Evolutionary conservation across 306 rosid species (phyloP), one percentile per base, ranked within the genome.

Genomic region (Boehmeria nivea): DNA sequence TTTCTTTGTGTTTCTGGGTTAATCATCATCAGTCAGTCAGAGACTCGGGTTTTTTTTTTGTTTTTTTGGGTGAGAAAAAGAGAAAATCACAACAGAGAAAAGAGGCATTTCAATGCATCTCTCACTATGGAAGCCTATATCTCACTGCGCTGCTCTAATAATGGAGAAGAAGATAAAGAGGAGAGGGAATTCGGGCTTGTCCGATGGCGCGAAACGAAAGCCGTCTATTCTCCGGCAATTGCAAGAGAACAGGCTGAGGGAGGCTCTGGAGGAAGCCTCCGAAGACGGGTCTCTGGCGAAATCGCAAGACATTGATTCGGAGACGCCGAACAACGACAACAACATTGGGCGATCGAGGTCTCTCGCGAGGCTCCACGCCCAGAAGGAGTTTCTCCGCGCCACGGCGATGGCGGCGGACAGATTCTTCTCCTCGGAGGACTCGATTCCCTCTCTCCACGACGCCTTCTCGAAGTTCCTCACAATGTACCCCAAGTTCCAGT

Each of bases 181-280:
- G 48, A 83, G 78, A 70, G 77, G 60, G 26, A 88, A 67, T 8
- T 76, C 80, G 55, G 78, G 68, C 36, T 47, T 60, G 36, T 60
- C 57, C 50, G 88, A 21, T 26, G 84, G 83, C 10, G 43, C 54
- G 3, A 81, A 56, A 70, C 76, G 78, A 21, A 84, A 81, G 73
- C 72, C 93, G 1, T 78, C 96, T 16, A 75, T 85, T 64, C 87
- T 87, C 15, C 79, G 93, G 58, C 87, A 91, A 64, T 58, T 87
- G 70, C 99, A 85, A 58, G 99, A 87, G 15, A 87, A 79, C 77
- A 82, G 76, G 80, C 95, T 91, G 13, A 81, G 96, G 74, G 96
- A 91, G 60, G 99, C 99, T 54, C 94, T 91, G 44, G 99, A 91
- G 55, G 95, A 91, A 69, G 99, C 99, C 49, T 91, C 96, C 12